phyloP scores from a whole-genome alignment of 1,284 basidiomycete species.

The Puccinia horiana region DNA sequence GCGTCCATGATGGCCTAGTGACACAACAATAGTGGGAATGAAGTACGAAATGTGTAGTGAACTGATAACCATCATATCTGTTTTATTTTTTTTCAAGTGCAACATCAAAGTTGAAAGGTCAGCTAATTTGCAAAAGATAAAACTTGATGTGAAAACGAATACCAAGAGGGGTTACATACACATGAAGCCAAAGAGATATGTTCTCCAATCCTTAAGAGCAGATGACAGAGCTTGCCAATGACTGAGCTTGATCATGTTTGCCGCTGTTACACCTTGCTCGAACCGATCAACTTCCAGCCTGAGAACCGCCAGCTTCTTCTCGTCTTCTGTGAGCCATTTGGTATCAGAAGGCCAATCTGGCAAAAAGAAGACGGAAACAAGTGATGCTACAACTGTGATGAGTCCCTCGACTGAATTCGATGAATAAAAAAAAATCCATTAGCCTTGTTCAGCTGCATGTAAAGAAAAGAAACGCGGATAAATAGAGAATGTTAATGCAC shows the following conservation, averaged over 20 bases:
- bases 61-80: conserved; percentile 53
- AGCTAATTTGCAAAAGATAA: background rate
- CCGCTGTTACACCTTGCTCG: conserved; percentile 53
- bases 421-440: too few relatives aligned
- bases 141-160: conserved; percentile 16
- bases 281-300: conserved; percentile 60
- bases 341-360: conserved; percentile 61
- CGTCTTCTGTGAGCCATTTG: conserved; percentile 60
- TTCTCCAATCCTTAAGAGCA: conserved; percentile 57
- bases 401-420: conserved; percentile 21
- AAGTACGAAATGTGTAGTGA: conserved; percentile 63
- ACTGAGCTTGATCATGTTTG: conserved; percentile 51
- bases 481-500: conserved; percentile 18
- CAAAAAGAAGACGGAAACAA: conserved; percentile 56
- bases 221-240: conserved; percentile 56
- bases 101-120: background rate
- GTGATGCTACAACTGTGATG: conserved; percentile 32
- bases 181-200: conserved; percentile 55
- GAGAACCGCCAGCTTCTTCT: conserved; percentile 60
- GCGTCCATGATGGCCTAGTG: conserved; percentile 60
- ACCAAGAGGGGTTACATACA: conserved; percentile 55
- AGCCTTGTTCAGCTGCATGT: background rate
- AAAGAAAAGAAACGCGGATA: background rate
- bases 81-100: too few relatives aligned
- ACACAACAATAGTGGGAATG: conserved; percentile 60